These are phyloP conservation scores for Cladorrhinum samala DNA, from an alignment of 495 filamentous ascomycete species.

Conservation along the genomic window DNA sequence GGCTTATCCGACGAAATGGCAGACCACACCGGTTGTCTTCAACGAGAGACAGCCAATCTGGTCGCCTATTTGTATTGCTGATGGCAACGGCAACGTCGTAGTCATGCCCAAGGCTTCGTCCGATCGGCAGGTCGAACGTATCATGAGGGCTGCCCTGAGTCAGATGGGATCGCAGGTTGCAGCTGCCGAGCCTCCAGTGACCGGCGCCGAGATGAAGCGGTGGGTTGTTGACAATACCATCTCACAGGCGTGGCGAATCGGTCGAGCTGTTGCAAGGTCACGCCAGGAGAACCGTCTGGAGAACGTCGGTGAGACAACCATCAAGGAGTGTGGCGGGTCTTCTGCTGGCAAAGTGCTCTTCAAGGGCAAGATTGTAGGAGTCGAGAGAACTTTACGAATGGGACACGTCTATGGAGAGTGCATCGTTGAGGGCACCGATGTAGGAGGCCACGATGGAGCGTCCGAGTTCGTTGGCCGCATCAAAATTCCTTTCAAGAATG, in stretches of 20 bases:
- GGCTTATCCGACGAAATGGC: conserved; percentile 53
- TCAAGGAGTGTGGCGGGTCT: conserved; percentile 49
- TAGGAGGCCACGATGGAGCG: conserved; percentile 20
- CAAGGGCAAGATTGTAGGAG: conserved; percentile 55
- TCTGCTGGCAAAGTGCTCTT: conserved; percentile 49
- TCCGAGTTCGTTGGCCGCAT: conserved; percentile 31
- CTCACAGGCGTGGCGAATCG: conserved; percentile 49
- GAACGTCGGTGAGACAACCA: conserved; percentile 48
- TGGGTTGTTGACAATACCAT: conserved; percentile 49
- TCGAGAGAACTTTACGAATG: conserved; percentile 48
- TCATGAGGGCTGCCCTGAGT: conserved; percentile 37
- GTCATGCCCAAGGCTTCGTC: conserved; percentile 36
- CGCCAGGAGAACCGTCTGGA: conserved; percentile 41
- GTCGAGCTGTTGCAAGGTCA: conserved; percentile 47
- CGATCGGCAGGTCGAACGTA: conserved; percentile 35
- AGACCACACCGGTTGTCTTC: conserved; percentile 50
- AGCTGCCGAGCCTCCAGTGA: conserved; percentile 39
- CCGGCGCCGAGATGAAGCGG: conserved; percentile 38
- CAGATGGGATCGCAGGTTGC: conserved; percentile 45
- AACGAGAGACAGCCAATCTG: conserved; percentile 41
- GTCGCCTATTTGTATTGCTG: conserved; percentile 41
- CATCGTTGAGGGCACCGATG: conserved; percentile 43
- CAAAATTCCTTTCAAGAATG: conserved; percentile 60
- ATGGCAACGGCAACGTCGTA: conserved; percentile 46
- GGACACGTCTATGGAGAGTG: conserved; percentile 51